Evolutionary conservation across 2,329 filamentous ascomycete species (phyloP).

Genomic region (Microdochium nivale): DNA sequence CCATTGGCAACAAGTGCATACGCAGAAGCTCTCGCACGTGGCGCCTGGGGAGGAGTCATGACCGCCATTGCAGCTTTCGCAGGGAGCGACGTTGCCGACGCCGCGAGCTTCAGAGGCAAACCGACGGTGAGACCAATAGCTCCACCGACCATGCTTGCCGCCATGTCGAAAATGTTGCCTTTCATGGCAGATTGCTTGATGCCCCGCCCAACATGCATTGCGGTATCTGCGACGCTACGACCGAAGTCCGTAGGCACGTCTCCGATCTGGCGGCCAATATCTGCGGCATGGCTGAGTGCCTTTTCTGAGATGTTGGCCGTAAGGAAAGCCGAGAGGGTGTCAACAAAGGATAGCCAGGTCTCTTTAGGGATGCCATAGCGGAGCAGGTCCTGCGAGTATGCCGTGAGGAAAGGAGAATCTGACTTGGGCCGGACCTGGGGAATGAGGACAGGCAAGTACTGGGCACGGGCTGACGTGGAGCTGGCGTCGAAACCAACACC

Average conservation of each 20-base stretch:
- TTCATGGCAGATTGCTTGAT: constrained; percentile 26
- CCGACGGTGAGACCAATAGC: constrained; percentile 27
- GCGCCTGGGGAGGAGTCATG: constrained; percentile 28
- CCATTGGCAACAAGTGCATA: constrained; percentile 32
- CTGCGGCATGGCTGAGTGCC: constrained; percentile 32
- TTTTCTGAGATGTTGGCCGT: constrained; percentile 33
- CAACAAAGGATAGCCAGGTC: constrained; percentile 17
- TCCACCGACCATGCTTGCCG: constrained; percentile 24
- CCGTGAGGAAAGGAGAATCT: constrained; percentile 27
- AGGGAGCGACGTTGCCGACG: constrained; percentile 13
- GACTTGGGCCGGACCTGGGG: constrained; percentile 25
- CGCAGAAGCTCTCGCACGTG: constrained; percentile 28
- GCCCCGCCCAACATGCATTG: constrained; percentile 24
- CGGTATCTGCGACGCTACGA: constrained; percentile 25
- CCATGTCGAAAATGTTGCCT: constrained; percentile 31
- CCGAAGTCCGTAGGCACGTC: constrained; percentile 25
- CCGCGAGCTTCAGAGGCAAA: constrained; percentile 24
- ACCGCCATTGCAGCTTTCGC: constrained; percentile 13
- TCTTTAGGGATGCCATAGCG: constrained; percentile 19
- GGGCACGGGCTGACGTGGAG: background rate
- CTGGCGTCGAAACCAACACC: background rate
- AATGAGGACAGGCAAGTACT: constrained; percentile 26
- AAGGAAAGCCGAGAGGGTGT: constrained; percentile 35
- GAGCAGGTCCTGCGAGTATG: constrained; percentile 28
- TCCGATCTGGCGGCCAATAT: constrained; percentile 26